Conservation (phyloP, 1,284 basidiomycete species). For the Termitomyces sp. region DNA sequence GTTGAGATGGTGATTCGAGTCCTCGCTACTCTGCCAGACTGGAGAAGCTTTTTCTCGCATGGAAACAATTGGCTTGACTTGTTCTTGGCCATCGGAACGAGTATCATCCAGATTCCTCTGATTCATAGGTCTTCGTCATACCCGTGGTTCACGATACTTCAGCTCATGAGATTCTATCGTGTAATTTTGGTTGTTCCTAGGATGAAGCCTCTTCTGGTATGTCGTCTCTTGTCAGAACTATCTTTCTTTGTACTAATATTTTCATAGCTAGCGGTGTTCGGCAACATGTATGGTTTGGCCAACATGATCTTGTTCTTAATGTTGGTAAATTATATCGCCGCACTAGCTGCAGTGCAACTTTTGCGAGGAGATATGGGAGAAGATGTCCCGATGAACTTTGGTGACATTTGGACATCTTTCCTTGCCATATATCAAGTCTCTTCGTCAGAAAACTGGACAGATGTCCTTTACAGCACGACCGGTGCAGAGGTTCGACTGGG, state of each 20-base stretch:
- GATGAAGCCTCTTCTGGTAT: conserved; percentile 75
- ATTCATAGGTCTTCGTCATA: conserved; percentile 69
- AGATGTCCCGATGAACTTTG: conserved; percentile 70
- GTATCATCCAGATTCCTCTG: conserved; percentile 82
- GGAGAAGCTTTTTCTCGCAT: conserved; percentile 72
- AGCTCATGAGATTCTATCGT: conserved; percentile 87
- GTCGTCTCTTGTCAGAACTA: conserved; percentile 19
- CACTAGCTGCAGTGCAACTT: conserved; percentile 74
- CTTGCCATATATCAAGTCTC: conserved; percentile 89
- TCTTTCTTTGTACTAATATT: conserved; percentile 11
- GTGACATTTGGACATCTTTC: conserved; percentile 87
- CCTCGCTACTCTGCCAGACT: conserved; percentile 72
- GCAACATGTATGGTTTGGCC: conserved; percentile 85
- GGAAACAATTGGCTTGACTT: conserved; percentile 77
- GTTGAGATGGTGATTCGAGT: conserved; percentile 83
- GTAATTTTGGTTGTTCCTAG: conserved; percentile 87
- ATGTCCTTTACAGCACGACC: conserved; percentile 71
- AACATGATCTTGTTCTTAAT: conserved; percentile 96
- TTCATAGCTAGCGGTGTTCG: conserved; percentile 77
- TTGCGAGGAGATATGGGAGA: conserved; percentile 74
- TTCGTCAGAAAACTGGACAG: conserved; percentile 94
- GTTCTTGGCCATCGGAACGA: conserved; percentile 75
- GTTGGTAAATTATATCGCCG: conserved; percentile 84
- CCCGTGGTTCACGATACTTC: conserved; percentile 90
- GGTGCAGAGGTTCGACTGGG: conserved; percentile 60